Evolutionary conservation across 1,139 yeast species (phyloP), one percentile per base, ranked within the genome.

Genomic region (Candida smagusa): DNA sequence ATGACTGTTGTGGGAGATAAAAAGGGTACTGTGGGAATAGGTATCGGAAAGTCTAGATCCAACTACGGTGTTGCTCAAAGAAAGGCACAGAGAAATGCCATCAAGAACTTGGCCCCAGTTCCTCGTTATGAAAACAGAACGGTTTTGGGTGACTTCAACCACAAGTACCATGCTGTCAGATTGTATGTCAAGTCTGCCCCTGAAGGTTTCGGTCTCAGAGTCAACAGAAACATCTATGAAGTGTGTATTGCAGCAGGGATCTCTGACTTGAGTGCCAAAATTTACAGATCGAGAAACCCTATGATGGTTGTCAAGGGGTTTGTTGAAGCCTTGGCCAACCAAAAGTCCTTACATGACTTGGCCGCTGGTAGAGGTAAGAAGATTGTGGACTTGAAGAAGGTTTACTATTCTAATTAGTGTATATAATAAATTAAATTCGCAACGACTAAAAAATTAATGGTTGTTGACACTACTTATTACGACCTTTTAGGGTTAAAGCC

Each of bases 241-340:
- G 81, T 94, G 43, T 92, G 97, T 62, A 88, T 85, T 58, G 84
- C 92, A 45, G 96, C 94, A 3, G 99, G 99, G 46, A 89, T 92
- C 57, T 86, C 84, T 60, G 99, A 92, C 65, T 71, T 92, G 52
- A 79, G 90, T 52, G 97, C 95, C 4, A 90, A 90, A 59, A 84
- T 92, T 36, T 87, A 85, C 69, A 84, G 90, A 56, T 86, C 96
- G 26, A 79, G 97, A 71, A 92, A 92, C 65, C 85, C 86, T 34
- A 87, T 92, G 94, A 89, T 90, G 63, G 95, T 90, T 36, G 87
- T 90, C 40, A 89, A 90, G 68, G 95, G 94, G 33, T 79, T 90
- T 39, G 74, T 90, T 42, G 95, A 88, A 59, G 97, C 97, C 2
- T 75, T 94, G 48, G 71, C 82, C 33, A 78, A 79, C 52, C 97